A percentile compares a stretch with the other conserved stretches of the same genome.
These are phyloP conservation scores for Pelargonium nanum DNA, from an alignment of 345 rosid genomes.

Conservation along the genomic window DNA sequence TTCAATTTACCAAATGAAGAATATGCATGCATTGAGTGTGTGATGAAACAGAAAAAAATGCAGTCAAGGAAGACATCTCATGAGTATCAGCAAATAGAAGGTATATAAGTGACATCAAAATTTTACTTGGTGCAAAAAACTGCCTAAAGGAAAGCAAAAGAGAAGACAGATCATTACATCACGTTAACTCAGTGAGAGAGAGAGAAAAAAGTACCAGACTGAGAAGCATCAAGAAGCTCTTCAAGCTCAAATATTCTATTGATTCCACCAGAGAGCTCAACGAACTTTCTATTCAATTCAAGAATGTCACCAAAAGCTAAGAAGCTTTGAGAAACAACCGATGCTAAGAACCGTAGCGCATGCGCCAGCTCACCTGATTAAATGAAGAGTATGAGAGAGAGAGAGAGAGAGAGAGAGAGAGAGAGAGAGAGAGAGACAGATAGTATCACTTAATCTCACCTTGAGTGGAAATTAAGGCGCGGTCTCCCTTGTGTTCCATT, in stretches of 20 bases:
- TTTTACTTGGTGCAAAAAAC: neutral
- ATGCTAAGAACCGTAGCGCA: conserved; percentile 91
- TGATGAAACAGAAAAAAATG: no score
- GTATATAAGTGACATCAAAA: no score
- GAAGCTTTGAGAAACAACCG: conserved; percentile 97
- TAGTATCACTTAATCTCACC: conserved; percentile 31
- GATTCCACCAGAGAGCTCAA: conserved; percentile 86
- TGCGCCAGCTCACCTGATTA: conserved; percentile 88
- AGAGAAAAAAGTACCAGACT: conserved; percentile 43
- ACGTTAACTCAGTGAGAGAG: neutral
- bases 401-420: conserved; percentile 3
- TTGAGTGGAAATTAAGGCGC: conserved; percentile 73
- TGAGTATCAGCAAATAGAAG: no score
- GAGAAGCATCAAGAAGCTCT: conserved; percentile 84
- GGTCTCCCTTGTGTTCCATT: conserved; percentile 83
- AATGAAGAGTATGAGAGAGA: neutral
- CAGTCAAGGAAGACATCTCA: no score
- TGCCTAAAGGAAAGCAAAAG: neutral
- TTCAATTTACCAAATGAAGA: no score
- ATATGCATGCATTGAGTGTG: no score
- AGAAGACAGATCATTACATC: neutral
- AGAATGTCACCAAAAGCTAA: conserved; percentile 97
- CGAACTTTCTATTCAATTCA: conserved; percentile 77
- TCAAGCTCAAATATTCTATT: conserved; percentile 91
- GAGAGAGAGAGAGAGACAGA: neutral